phyloP scores from a whole-genome alignment of 169 alveolate species.

The Sarcocystis neurona region DNA sequence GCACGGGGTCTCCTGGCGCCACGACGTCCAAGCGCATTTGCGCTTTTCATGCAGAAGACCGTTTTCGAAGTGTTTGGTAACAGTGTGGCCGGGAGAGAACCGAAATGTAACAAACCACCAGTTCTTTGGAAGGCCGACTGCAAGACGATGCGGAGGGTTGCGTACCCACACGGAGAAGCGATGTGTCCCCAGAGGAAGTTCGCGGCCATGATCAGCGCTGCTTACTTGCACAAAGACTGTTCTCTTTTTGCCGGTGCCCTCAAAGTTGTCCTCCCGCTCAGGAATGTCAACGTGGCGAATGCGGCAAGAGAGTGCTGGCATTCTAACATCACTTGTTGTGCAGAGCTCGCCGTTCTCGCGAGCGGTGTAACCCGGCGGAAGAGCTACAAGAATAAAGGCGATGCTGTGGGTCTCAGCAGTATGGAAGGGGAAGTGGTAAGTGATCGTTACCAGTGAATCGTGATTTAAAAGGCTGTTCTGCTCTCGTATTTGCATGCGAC shows the following conservation, averaged over 20 bases:
- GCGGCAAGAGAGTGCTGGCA: slow-evolving; percentile 55
- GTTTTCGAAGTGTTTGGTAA: slow-evolving; percentile 60
- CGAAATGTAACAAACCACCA: slow-evolving; percentile 66
- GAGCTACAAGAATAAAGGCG: slow-evolving; percentile 60
- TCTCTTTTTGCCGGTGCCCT: no score
- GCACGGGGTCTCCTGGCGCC: slow-evolving; percentile 66
- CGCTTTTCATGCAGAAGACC: slow-evolving; percentile 34
- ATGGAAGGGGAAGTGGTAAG: slow-evolving; percentile 50
- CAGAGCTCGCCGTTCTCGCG: slow-evolving; percentile 38
- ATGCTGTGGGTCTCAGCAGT: slow-evolving; percentile 54
- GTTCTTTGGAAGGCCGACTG: slow-evolving; percentile 36
- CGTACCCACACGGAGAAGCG: slow-evolving; percentile 51
- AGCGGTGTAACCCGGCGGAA: slow-evolving; percentile 55
- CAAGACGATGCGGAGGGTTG: slow-evolving; percentile 44
- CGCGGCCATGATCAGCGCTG: slow-evolving; percentile 27
- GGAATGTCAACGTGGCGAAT: not conserved
- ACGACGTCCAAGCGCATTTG: slow-evolving; percentile 54
- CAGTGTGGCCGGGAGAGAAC: slow-evolving; percentile 62
- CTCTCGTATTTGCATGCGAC: slow-evolving; percentile 50
- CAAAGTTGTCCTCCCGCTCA: not conserved
- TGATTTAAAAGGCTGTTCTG: slow-evolving; percentile 18
- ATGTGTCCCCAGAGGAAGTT: slow-evolving; percentile 57
- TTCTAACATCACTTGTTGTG: slow-evolving; percentile 20
- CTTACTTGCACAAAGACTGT: slow-evolving; percentile 44
- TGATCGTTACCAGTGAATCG: slow-evolving; percentile 46